These are phyloP conservation scores for Agaricales sp. DNA, from an alignment of 1,284 basidiomycete species.

Conservation along the genomic window DNA sequence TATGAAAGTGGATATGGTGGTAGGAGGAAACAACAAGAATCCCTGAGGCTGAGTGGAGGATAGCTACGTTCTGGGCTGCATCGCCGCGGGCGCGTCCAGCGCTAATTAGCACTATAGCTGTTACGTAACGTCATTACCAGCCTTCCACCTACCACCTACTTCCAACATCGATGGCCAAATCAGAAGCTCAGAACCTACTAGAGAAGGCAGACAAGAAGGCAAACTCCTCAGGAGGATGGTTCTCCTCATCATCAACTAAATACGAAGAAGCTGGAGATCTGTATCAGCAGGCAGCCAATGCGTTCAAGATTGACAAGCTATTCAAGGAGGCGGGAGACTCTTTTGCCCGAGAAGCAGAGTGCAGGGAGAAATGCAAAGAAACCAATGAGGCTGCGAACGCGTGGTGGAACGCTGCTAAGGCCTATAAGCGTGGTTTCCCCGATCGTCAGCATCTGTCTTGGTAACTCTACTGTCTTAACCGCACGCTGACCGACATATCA, in stretches of 20 bases:
- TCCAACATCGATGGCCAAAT: constrained; percentile 36
- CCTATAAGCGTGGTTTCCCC: constrained; percentile 82
- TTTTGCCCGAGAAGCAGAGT: constrained; percentile 85
- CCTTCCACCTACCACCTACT: too few relatives aligned
- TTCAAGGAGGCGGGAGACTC: constrained; percentile 89
- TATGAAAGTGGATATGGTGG: not conserved
- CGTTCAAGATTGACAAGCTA: constrained; percentile 89
- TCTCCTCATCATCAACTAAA: constrained; percentile 70
- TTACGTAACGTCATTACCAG: too few relatives aligned
- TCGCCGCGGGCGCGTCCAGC: too few relatives aligned
- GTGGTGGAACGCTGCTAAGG: constrained; percentile 94
- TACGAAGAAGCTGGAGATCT: constrained; percentile 93
- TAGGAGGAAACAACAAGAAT: not conserved
- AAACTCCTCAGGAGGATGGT: constrained; percentile 77
- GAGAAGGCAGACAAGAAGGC: constrained; percentile 92
- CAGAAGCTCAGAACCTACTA: constrained; percentile 57
- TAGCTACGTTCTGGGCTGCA: too few relatives aligned
- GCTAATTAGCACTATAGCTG: too few relatives aligned
- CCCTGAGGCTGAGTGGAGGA: too few relatives aligned
- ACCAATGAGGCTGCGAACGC: constrained; percentile 90
- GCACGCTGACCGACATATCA: constrained; percentile 22
- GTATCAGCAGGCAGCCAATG: constrained; percentile 90
- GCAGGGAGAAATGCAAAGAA: constrained; percentile 80
- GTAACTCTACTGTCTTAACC: constrained; percentile 6
- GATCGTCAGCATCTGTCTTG: constrained; percentile 46